Percentiles rank a stretch among this genome's conserved stretches.
Conservation (phyloP, 2,329 filamentous ascomycete species). For the Aspergillus tubingensis region DNA sequence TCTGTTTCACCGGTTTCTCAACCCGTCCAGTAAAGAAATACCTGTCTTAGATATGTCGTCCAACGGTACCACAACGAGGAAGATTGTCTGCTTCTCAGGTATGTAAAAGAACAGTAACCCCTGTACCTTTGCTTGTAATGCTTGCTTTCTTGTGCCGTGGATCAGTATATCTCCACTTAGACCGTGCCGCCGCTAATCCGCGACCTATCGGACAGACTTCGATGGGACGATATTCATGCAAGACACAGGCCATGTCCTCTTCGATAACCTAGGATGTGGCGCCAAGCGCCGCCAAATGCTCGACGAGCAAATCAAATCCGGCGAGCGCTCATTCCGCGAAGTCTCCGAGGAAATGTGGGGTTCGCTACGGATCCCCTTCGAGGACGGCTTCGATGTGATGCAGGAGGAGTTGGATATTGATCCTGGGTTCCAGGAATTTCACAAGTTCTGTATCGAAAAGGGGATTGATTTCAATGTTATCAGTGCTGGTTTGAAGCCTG, state of each 20-base stretch:
- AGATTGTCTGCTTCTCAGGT: slow-evolving; percentile 52
- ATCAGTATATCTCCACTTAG: background rate
- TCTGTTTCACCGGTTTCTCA: background rate
- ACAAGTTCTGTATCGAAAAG: slow-evolving; percentile 64
- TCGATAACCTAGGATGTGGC: slow-evolving; percentile 67
- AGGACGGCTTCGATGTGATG: slow-evolving; percentile 68
- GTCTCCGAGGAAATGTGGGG: slow-evolving; percentile 74
- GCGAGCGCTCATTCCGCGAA: slow-evolving; percentile 67
- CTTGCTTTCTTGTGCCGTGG: too few species aligned
- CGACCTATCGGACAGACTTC: slow-evolving; percentile 54
- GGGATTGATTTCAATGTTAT: slow-evolving; percentile 70
- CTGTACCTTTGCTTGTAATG: too few species aligned
- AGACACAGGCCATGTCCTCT: slow-evolving; percentile 69
- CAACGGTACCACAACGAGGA: slow-evolving; percentile 34
- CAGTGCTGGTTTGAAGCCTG: slow-evolving; percentile 66
- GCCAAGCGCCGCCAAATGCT: slow-evolving; percentile 56
- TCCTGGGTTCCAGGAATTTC: slow-evolving; percentile 63
- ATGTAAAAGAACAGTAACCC: slow-evolving; percentile 13
- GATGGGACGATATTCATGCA: slow-evolving; percentile 74
- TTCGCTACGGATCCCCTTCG: slow-evolving; percentile 66
- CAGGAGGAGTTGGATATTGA: slow-evolving; percentile 64
- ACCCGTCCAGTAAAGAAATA: background rate
- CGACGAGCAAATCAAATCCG: slow-evolving; percentile 65
- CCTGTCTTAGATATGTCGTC: slow-evolving; percentile 8
- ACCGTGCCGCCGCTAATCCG: slow-evolving; percentile 14